Evolutionary conservation across 73 alveolate species (phyloP).

Genomic region (Paramecium bursaria): DNA sequence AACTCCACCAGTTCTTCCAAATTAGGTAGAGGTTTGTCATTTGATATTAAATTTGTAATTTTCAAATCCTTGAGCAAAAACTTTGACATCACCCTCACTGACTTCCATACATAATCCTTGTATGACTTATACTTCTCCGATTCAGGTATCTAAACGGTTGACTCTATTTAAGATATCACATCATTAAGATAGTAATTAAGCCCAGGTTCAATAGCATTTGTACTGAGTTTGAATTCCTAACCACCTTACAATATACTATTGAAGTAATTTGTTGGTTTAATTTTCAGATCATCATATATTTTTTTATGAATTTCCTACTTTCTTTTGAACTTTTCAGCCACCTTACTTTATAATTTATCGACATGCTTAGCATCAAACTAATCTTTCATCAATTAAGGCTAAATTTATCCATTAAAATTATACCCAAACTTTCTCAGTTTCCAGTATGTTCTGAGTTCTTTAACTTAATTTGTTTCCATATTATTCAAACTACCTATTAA

Average conservation of each 20-base stretch:
- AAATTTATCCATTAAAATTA: conserved; percentile 10
- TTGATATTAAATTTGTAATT: conserved; percentile 14
- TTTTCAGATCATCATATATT: conserved; percentile 40
- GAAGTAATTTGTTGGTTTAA: background rate
- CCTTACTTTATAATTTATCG: conserved; percentile 1
- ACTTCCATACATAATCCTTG: conserved; percentile 57
- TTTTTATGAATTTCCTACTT: conserved; percentile 1
- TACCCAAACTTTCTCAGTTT: conserved; percentile 53
- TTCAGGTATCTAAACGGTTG: background rate
- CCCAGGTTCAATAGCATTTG: conserved; percentile 62
- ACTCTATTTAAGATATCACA: conserved; percentile 23
- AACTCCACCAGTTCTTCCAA: conserved; percentile 36
- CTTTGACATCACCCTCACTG: conserved; percentile 48
- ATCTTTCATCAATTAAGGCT: conserved; percentile 39
- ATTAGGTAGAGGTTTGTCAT: conserved; percentile 51
- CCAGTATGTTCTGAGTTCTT: conserved; percentile 1
- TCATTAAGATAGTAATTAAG: conserved; percentile 50
- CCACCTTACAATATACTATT: background rate
- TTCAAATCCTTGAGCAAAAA: conserved; percentile 6
- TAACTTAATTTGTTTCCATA: conserved; percentile 39
- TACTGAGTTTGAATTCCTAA: conserved; percentile 1
- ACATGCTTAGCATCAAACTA: conserved; percentile 26
- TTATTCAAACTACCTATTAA: conserved; percentile 16
- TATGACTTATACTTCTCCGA: conserved; percentile 23
- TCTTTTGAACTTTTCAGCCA: conserved; percentile 12